Evolutionary conservation across 2,329 filamentous ascomycete species (phyloP), one percentile per base, ranked within the genome.

Genomic region (Phaeosphaeria sp.): DNA sequence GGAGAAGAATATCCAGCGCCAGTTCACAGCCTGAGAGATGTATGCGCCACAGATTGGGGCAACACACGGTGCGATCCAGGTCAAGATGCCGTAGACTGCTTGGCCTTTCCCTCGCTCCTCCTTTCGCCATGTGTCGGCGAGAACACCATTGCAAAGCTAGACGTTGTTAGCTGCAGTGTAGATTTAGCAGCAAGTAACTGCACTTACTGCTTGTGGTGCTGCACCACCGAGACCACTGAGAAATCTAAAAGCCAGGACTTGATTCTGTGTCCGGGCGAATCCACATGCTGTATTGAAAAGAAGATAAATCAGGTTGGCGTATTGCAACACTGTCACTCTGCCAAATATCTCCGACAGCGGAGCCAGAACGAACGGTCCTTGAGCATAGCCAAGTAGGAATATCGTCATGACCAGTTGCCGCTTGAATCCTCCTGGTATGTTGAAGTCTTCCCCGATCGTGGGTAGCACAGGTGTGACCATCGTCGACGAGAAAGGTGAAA

Each of bases 1-100:
- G 0, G 85, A 81, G 77, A 85, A 90, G 77, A 91, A 92, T 15
- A 87, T 84, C 89, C 89, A 92, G 41, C 89, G 84, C 90, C 89
- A 91, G 2, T 74, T 78, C 2, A 56, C 65, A 11, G 59, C 54
- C 46, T 58, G 52, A 2, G 65, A 71, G 43, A 73, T 71, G 52
- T 68, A 72, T 9, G 63, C 68, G 6, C 43, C 76, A 39, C 62
- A 67, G 7, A 72, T 72, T 7, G 69, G 71, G 6, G 87, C 88
- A 3, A 89, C 75, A 3, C 85, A 85, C 4, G 88, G 87, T 0
- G 87, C 88, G 2, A 90, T 81, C 15, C 90, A 80, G 0, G 87
- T 87, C 7, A 84, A 82, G 5, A 89, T 80, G 46, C 81, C 85
- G 75, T 89, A 89, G 39, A 89, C 80, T 2, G 82, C 83, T 62